phyloP scores from a whole-genome alignment of 169 alveolate genomes.

The Eimeria acervulina region DNA sequence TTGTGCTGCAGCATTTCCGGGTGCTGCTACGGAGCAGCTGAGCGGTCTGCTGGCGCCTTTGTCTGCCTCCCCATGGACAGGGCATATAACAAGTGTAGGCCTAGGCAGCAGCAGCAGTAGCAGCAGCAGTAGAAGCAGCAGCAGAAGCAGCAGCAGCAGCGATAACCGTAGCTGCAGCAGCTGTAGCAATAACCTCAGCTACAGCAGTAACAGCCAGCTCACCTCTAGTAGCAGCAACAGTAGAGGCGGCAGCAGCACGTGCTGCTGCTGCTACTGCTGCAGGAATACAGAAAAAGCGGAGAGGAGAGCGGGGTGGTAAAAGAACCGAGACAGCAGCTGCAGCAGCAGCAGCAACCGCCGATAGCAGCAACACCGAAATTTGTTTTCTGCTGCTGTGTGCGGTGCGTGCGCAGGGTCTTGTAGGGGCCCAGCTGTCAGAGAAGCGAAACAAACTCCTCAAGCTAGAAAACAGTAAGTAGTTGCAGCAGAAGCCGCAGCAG shows the following conservation, averaged over 20 bases:
- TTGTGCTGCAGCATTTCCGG: not conserved
- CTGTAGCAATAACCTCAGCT: no score
- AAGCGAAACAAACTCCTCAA: constrained; percentile 38
- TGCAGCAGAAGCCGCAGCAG: constrained; percentile 6
- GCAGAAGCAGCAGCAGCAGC: not conserved
- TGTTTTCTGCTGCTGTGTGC: constrained; percentile 8
- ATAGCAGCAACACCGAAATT: not conserved
- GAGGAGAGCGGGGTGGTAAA: not conserved
- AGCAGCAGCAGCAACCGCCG: not conserved
- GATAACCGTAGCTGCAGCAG: not conserved
- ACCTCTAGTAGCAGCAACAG: not conserved
- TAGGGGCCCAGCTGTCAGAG: constrained; percentile 28
- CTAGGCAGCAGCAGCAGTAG: constrained; percentile 17
- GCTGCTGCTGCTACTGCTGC: not conserved
- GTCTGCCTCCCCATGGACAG: not conserved
- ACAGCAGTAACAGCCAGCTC: constrained; percentile 23
- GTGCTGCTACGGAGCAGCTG: not conserved
- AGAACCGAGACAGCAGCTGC: not conserved
- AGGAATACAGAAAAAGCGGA: not conserved
- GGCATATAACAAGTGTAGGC: not conserved
- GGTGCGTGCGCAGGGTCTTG: constrained; percentile 37
- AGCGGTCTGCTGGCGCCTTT: not conserved
- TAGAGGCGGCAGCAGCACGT: not conserved
- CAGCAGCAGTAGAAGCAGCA: not conserved
- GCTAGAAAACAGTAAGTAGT: constrained; percentile 48